Base-by-base conservation (phyloP, 2,329 filamentous ascomycete species). In the Tricladium varicosporioides region DNA sequence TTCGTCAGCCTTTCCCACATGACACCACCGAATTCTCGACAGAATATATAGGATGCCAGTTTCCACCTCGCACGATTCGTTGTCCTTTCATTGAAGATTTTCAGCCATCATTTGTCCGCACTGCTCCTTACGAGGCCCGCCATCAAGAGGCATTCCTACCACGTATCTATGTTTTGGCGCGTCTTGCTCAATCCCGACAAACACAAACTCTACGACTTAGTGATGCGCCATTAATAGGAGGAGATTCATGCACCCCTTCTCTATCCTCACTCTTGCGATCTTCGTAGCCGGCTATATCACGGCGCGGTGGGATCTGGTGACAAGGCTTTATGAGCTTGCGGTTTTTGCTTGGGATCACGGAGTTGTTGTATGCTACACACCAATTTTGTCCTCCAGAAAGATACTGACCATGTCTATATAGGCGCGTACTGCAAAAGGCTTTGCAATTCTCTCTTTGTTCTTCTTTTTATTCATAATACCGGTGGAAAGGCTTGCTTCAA, bases 231-330 rank as follows among this genome's bases (percentile, higher is more conserved):
- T 63, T 60, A 56, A 64, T 67, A 69, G 66, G 53, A 58, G 61
- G 58, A 63, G 63, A 69, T 71, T 71, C 63, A 97, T 97, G 93
- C 92, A 97, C 91, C 91, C 92, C 71, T 97, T 97, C 80, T 97
- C 93, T 63, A 80, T 93, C 74, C 84, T 97, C 75, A 96, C 92
- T 71, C 86, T 96, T 78, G 92, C 89, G 78, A 97, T 99, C 80
- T 99, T 99, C 80, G 89, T 97, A 82, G 93, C 94, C 79, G 94
- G 94, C 76, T 99, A 99, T 82, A 97, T 93, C 75, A 99, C 94
- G 77, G 94, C 94, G 72, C 89, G 94, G 81, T 99, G 94, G 92
- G 94, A 97, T 77, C 87, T 99, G 62, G 92, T 97, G 66, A 97
- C 93, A 68, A 88, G 92, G 70, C 83, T 97, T 69, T 96, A 97